Evolutionary conservation across 768 basidiomycete species (phyloP).

Genomic region (Tylopilus felleus): DNA sequence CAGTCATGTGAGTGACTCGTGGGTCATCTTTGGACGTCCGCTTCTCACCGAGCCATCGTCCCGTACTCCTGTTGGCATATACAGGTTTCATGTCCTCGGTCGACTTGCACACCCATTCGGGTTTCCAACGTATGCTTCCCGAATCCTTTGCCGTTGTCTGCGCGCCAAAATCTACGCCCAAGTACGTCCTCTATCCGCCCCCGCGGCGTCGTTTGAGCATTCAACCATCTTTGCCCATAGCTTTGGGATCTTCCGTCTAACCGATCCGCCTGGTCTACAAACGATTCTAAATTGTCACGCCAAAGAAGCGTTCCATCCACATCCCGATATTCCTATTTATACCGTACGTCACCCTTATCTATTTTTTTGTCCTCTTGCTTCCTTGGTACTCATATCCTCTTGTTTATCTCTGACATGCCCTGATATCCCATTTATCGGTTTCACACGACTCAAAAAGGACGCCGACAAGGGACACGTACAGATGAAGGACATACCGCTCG

Average conservation of each 20-base stretch:
- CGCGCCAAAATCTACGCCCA: constrained; percentile 74
- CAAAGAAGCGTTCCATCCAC: constrained; percentile 83
- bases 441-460: constrained; percentile 47
- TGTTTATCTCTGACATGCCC: background rate
- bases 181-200: constrained; percentile 40
- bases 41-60: background rate
- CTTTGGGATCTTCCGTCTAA: constrained; percentile 87
- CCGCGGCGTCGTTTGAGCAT: background rate
- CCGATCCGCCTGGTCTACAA: constrained; percentile 80
- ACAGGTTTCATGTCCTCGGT: constrained; percentile 92
- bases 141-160: constrained; percentile 94
- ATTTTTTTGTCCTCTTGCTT: background rate
- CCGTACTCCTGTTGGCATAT: background rate
- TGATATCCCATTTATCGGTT: background rate
- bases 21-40: background rate
- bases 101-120: constrained; percentile 87
- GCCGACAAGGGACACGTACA: constrained; percentile 84
- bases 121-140: constrained; percentile 84
- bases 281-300: constrained; percentile 64
- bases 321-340: constrained; percentile 80
- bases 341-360: constrained; percentile 56
- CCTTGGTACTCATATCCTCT: background rate
- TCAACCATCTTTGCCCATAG: constrained; percentile 22
- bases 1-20: constrained; percentile 62
- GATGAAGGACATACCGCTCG: constrained; percentile 67